These are phyloP conservation scores for Globisporangium rhizosaccharum DNA, from an alignment of 352 stramenopile genomes.

Conservation along the genomic window DNA sequence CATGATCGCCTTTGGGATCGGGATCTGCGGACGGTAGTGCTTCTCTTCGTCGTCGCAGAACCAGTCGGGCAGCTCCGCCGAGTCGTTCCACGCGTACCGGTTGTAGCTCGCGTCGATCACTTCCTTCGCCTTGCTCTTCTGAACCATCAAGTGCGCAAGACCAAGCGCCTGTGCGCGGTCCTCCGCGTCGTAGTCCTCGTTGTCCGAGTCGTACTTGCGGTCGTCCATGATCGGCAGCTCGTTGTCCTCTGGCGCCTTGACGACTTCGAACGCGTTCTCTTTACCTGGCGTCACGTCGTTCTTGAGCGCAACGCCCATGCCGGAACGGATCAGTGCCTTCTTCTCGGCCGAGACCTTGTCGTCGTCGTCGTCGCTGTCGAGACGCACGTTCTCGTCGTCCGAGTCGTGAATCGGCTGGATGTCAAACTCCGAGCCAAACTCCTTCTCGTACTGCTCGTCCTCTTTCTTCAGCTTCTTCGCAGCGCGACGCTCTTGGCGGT, in stretches of 20 bases:
- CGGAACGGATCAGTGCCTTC: slow-evolving; percentile 80
- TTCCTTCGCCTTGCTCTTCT: slow-evolving; percentile 95
- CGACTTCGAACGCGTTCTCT: slow-evolving; percentile 39
- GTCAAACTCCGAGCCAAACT: slow-evolving; percentile 70
- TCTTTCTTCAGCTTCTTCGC: slow-evolving; percentile 80
- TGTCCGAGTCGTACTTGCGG: slow-evolving; percentile 93
- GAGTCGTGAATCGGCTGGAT: slow-evolving; percentile 33
- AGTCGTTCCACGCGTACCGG: slow-evolving; percentile 98
- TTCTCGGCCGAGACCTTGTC: slow-evolving; percentile 58
- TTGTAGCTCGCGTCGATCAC: slow-evolving; percentile 99
- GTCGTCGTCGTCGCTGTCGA: slow-evolving; percentile 43
- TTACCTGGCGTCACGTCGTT: slow-evolving; percentile 13
- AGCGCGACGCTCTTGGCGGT: slow-evolving; percentile 85
- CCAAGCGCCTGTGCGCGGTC: slow-evolving; percentile 95
- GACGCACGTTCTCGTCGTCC: slow-evolving; percentile 36
- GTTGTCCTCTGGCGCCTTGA: slow-evolving; percentile 36
- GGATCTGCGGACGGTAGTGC: slow-evolving; percentile 97
- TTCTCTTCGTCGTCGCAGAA: slow-evolving; percentile 95
- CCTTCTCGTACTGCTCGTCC: slow-evolving; percentile 78
- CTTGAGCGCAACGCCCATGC: slow-evolving; percentile 70
- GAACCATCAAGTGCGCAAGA: slow-evolving; percentile 97
- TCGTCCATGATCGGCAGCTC: slow-evolving; percentile 69
- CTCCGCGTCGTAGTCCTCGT: slow-evolving; percentile 97
- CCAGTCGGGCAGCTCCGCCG: slow-evolving; percentile 95
- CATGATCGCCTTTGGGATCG: slow-evolving; percentile 94